These are phyloP conservation scores for Schizophyllum commune DNA, from an alignment of 1,284 basidiomycete species.

Conservation along the genomic window DNA sequence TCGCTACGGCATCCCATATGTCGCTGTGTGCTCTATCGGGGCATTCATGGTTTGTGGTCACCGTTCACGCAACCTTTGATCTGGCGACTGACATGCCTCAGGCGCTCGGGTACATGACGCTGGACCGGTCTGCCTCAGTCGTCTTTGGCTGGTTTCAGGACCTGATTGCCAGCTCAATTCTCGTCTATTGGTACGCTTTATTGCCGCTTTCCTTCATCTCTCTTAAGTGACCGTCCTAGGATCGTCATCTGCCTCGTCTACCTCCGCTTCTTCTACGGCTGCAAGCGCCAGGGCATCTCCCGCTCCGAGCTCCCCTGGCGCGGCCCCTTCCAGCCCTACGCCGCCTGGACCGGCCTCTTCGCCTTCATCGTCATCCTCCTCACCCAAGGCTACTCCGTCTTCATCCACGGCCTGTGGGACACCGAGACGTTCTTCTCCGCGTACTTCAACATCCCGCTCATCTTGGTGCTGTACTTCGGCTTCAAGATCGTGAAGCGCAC, in stretches of 20 bases:
- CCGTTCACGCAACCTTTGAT: background rate
- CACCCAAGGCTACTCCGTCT: conserved; percentile 27
- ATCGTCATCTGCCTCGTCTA: conserved; percentile 37
- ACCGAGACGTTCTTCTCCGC: conserved; percentile 27
- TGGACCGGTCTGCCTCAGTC: conserved; percentile 11
- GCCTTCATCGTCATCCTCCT: conserved; percentile 7
- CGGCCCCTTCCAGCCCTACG: conserved; percentile 29
- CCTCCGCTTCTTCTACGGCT: conserved; percentile 41
- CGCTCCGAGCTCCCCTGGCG: conserved; percentile 35
- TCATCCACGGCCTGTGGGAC: conserved; percentile 27
- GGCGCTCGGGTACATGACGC: conserved; percentile 14
- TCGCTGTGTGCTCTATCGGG: conserved; percentile 9
- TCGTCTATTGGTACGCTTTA: conserved; percentile 8
- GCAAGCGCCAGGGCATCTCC: conserved; percentile 38
- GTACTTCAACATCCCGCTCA: conserved; percentile 39
- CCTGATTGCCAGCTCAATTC: conserved; percentile 17
- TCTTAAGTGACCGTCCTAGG: conserved; percentile 18
- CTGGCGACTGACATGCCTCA: background rate
- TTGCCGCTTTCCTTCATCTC: background rate
- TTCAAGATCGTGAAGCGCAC: conserved; percentile 14
- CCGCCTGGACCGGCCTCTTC: conserved; percentile 13
- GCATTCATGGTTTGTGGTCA: conserved; percentile 7
- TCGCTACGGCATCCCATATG: conserved; percentile 10
- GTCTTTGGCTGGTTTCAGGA: conserved; percentile 25
- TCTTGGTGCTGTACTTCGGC: conserved; percentile 33